phyloP scores from a whole-genome alignment of 1,284 basidiomycete genomes.

The Trichosporon inkin region DNA sequence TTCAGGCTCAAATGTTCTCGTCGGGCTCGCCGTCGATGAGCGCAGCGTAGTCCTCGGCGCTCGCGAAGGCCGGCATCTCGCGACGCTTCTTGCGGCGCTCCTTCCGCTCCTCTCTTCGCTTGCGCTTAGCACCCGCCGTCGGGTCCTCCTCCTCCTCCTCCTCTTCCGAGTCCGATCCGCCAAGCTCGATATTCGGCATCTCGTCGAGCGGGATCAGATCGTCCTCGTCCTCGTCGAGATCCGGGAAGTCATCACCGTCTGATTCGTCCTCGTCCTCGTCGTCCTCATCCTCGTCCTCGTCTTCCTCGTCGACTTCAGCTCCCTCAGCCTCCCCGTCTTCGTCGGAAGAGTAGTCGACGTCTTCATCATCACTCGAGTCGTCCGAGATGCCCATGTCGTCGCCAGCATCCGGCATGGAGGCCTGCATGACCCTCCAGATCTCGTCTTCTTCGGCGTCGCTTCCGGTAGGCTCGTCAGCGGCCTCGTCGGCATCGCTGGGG shows the following conservation, averaged over 20 bases:
- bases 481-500: conserved; percentile 27
- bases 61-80: conserved; percentile 83
- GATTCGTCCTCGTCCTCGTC: conserved; percentile 23
- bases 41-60: conserved; percentile 90
- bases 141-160: conserved; percentile 54
- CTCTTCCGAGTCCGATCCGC: conserved; percentile 35
- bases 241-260: conserved; percentile 29
- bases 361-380: conserved; percentile 56
- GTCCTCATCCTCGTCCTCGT: conserved; percentile 27
- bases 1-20: conserved; percentile 52
- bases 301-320: conserved; percentile 36
- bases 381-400: conserved; percentile 62
- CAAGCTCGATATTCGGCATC: conserved; percentile 49
- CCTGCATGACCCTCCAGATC: conserved; percentile 88
- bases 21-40: conserved; percentile 79
- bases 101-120: conserved; percentile 56
- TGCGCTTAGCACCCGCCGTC: conserved; percentile 53
- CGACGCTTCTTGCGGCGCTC: conserved; percentile 61
- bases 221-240: conserved; percentile 50
- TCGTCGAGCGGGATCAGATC: conserved; percentile 49
- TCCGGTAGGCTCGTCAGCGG: conserved; percentile 30
- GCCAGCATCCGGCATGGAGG: conserved; percentile 61
- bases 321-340: conserved; percentile 53
- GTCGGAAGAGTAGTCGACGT: conserved; percentile 55
- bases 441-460: conserved; percentile 61